Base-by-base conservation (phyloP, 768 basidiomycete genomes). In the Rickenella mellea region DNA sequence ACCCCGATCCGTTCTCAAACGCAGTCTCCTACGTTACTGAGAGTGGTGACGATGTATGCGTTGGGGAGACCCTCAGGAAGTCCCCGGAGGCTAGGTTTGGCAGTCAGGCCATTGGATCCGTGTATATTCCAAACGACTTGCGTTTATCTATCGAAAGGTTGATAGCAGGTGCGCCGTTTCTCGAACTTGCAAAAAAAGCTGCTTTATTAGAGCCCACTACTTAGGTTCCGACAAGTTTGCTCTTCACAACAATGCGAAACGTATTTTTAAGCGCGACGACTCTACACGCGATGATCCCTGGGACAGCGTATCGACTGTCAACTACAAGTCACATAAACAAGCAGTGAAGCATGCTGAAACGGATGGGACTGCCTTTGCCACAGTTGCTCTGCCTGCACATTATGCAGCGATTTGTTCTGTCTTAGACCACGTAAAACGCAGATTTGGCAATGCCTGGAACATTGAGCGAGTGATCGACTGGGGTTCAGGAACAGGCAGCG, bases 41-140 rank as follows among this genome's bases (percentile, higher is more conserved):
- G 14, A 44, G 54, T 7, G 15, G 21, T 17, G 52, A 59, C 19
- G 28, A 41, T 10, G 35, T 43, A 5, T 59, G 59, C 20, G 55
- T 63, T 7, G 52, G 48, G 49, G 66, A 50, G 55, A 73, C 58
- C 12, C 61, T 63, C 32, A 65, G 76, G 40, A 84, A 84, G 55
- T 89, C 88, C 20, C 83, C 87, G 31, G 89, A 87, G 17, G 89
- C 90, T 15, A 64, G 67, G 19, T 86, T 86, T 57, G 93, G 91
- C 14, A 82, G 83, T 50, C 69, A 78, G 44, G 64, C 71, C 31
- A 70, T 88, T 37, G 86, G 88, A 7, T 64, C 79, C 32, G 76
- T 91, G 6, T 63, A 81, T 10, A 53, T 97, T 10, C 83, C 92
- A 0, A 58, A 70, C 7, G 81, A 91, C 58, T 67, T 97, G 31